Evolutionary conservation across 805 yeast genomes (phyloP).

Genomic region (Candida corydali): DNA sequence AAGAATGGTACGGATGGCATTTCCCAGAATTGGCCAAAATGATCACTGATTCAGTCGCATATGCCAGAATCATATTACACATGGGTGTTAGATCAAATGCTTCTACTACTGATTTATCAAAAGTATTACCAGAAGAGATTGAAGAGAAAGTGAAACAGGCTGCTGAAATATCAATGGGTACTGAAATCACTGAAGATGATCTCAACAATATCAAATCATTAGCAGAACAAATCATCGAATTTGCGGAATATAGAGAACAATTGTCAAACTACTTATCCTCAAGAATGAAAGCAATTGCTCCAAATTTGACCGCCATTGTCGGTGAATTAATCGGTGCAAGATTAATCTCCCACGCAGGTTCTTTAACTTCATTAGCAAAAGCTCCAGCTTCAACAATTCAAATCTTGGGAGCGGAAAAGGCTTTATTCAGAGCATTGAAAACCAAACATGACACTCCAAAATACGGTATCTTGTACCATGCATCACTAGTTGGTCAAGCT

Average conservation of each 20-base stretch:
- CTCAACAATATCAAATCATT: constrained; percentile 81
- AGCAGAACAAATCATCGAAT: constrained; percentile 95
- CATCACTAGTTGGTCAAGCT: constrained; percentile 96
- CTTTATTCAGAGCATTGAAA: constrained; percentile 95
- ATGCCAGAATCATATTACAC: constrained; percentile 85
- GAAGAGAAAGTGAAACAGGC: constrained; percentile 77
- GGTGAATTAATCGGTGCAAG: constrained; percentile 99
- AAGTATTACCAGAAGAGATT: constrained; percentile 43
- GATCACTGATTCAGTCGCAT: constrained; percentile 92
- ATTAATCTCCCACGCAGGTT: constrained; percentile 95
- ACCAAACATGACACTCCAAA: constrained; percentile 99
- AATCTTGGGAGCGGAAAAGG: constrained; percentile 98
- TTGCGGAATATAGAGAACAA: constrained; percentile 95
- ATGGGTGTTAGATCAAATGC: constrained; percentile 96
- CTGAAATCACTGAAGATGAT: constrained; percentile 92
- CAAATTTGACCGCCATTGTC: constrained; percentile 89
- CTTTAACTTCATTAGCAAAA: constrained; percentile 89
- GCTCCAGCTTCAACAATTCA: constrained; percentile 99
- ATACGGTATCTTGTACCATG: constrained; percentile 95
- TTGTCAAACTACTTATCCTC: constrained; percentile 84
- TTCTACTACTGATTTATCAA: constrained; percentile 73
- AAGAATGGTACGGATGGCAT: constrained; percentile 99
- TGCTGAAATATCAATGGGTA: constrained; percentile 99
- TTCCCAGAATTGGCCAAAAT: constrained; percentile 99
- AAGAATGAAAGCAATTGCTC: constrained; percentile 99